Evolutionary conservation across 2,329 filamentous ascomycete species (phyloP), one percentile per base, ranked within the genome.

Genomic region (Ceratocystis cacaofunesta): DNA sequence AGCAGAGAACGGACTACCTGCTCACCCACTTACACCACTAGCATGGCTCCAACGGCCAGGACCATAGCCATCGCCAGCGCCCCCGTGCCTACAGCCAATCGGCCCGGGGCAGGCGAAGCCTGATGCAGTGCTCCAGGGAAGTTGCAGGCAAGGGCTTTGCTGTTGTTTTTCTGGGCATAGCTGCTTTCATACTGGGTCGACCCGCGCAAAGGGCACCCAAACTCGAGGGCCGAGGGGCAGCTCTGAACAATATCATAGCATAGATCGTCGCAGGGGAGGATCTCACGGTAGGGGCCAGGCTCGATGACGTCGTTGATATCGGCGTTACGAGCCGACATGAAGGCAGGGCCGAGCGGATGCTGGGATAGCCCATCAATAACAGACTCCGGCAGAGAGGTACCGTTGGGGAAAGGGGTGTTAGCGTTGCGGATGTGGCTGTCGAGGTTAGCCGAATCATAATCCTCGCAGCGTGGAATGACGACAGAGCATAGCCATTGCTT

Each of bases 401-500:
- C 85, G 72, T 95, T 87, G 19, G 87, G 81, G 70, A 92, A 92
- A 0, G 80, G 70, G 67, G 86, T 83, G 41, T 79, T 84, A 64
- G 90, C 81, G 71, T 92, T 94, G 58, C 94, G 87, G 22, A 75
- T 71, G 36, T 79, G 74, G 1, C 78, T 75, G 69, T 76, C 76
- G 1, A 74, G 64, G 15, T 79, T 77, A 1, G 74, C 71, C 61
- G 79, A 83, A 62, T 80, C 83, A 71, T 89, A 94, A 76, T 96
- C 92, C 71, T 90, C 87, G 77, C 94, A 99, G 36, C 92, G 88
- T 0, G 94, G 94, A 68, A 99, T 94, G 17, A 85, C 88, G 32
- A 97, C 91, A 28, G 90, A 88, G 77, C 94, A 99, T 22, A 99
- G 85, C 94, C 94, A 99, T 71, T 85, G 80, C 74, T 95, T 96